phyloP scores from a whole-genome alignment of 768 basidiomycete genomes.

The Hygrophorus russula region DNA sequence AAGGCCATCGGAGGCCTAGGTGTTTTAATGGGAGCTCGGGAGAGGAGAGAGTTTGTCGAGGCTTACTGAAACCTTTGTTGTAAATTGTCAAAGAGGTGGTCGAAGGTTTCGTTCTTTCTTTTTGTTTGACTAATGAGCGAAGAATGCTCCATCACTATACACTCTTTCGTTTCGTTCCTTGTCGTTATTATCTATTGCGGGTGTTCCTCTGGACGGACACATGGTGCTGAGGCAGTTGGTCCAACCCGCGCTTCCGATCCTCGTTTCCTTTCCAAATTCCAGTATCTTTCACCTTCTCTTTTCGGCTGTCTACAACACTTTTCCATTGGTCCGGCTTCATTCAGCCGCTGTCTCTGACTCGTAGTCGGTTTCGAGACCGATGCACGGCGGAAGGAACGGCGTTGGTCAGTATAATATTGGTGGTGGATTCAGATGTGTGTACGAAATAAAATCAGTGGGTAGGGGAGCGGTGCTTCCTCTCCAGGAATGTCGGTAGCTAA shows the following conservation, averaged over 20 bases:
- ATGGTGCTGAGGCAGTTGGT: background rate
- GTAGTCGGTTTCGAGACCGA: too few relatives aligned
- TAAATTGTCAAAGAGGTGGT: conserved; percentile 3
- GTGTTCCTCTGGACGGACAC: conserved; percentile 6
- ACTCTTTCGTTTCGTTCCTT: conserved; percentile 13
- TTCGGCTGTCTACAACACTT: too few relatives aligned
- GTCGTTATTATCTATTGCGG: conserved; percentile 6
- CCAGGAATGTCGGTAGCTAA: background rate
- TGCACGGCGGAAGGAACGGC: too few relatives aligned
- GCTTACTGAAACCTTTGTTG: conserved; percentile 36
- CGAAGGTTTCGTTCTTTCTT: conserved; percentile 8
- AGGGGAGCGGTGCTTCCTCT: conserved; percentile 1
- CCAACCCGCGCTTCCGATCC: conserved; percentile 4
- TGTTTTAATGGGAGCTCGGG: conserved; percentile 70
- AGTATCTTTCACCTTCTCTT: too few relatives aligned
- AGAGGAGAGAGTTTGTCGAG: conserved; percentile 67
- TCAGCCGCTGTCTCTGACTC: too few relatives aligned
- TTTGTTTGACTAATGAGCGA: conserved; percentile 8
- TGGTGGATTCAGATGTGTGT: conserved; percentile 1
- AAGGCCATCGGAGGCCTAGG: conserved; percentile 77
- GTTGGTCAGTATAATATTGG: too few relatives aligned
- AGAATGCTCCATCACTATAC: conserved; percentile 8
- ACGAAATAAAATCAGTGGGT: background rate
- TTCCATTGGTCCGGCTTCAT: too few relatives aligned
- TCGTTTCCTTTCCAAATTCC: background rate